A percentile compares a stretch with the other conserved stretches of the same genome.
These are phyloP conservation scores for Penicillium sp. DNA, from an alignment of 2,329 filamentous ascomycete species.

Conservation along the genomic window DNA sequence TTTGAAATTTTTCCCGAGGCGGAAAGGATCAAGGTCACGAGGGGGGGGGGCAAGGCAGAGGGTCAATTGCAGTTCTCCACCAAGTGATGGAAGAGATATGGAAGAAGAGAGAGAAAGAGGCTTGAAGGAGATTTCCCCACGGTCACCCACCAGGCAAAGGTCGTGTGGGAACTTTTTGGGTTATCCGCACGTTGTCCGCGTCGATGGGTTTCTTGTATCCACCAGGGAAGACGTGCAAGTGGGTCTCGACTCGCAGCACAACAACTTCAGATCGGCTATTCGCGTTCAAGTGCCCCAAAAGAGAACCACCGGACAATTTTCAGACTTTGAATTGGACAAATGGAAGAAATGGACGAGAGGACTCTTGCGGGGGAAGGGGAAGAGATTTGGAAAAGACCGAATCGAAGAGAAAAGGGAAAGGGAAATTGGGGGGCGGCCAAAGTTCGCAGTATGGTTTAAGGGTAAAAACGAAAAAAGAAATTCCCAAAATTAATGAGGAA, in stretches of 20 bases:
- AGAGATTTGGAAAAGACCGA: slow-evolving; percentile 2
- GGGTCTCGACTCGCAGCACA: slow-evolving; percentile 32
- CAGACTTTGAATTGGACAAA: slow-evolving; percentile 2
- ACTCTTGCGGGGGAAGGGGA: too few species aligned
- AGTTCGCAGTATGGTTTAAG: slow-evolving; percentile 16
- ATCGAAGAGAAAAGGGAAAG: slow-evolving; percentile 14
- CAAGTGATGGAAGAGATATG: slow-evolving; percentile 17
- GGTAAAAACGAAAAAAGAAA: slow-evolving; percentile 8
- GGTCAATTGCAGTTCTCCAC: slow-evolving; percentile 31
- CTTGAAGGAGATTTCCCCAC: slow-evolving; percentile 36
- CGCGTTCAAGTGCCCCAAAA: slow-evolving; percentile 28
- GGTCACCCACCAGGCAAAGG: slow-evolving; percentile 35
- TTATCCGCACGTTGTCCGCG: slow-evolving; percentile 41
- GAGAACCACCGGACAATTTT: too few species aligned
- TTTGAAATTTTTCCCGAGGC: slow-evolving; percentile 18
- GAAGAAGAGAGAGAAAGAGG: slow-evolving; percentile 29
- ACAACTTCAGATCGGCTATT: slow-evolving; percentile 34
- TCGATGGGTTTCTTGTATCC: slow-evolving; percentile 36
- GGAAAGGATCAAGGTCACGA: slow-evolving; percentile 17
- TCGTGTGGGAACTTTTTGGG: slow-evolving; percentile 36
- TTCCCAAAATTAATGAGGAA: slow-evolving; percentile 14
- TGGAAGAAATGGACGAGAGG: slow-evolving; percentile 3
- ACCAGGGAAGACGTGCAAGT: slow-evolving; percentile 36
- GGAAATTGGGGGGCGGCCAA: slow-evolving; percentile 18
- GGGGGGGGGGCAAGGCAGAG: not conserved